Conservation (phyloP, 2,329 filamentous ascomycete genomes). For the Sporothrix luriei region DNA sequence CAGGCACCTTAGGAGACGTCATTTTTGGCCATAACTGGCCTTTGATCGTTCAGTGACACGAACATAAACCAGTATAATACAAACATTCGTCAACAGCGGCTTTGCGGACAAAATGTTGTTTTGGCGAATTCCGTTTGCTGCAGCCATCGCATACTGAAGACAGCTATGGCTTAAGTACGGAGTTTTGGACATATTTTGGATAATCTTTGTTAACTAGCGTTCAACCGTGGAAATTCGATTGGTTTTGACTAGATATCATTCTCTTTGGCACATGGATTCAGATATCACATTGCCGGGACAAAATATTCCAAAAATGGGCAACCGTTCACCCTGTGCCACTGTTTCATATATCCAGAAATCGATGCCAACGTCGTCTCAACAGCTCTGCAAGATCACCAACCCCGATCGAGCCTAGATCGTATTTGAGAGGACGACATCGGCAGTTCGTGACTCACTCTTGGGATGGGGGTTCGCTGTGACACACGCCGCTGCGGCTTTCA, state of each 20-base stretch:
- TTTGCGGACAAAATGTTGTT: neutral
- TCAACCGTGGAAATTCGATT: too few species aligned
- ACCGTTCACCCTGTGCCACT: neutral
- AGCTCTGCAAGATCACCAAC: neutral
- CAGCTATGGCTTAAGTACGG: neutral
- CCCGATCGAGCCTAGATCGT: neutral
- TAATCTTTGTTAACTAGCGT: neutral
- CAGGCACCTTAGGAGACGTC: neutral
- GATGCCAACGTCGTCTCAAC: neutral
- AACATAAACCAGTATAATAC: neutral
- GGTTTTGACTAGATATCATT: neutral
- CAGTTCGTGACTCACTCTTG: neutral
- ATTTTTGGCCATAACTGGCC: neutral
- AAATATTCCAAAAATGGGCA: neutral
- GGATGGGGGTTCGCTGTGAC: neutral
- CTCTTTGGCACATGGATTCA: neutral
- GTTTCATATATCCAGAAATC: neutral
- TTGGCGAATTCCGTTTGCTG: neutral
- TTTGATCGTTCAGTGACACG: neutral
- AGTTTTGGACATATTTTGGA: conserved; percentile 5
- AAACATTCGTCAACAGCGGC: neutral
- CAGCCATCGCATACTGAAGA: neutral
- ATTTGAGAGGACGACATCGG: neutral
- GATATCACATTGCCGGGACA: neutral
- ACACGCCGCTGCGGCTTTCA: neutral